A percentile compares a stretch with the other conserved stretches of the same genome.
These are phyloP conservation scores for Ceratocystis cacaofunesta DNA, from an alignment of 2,329 filamentous ascomycete species.

Conservation along the genomic window DNA sequence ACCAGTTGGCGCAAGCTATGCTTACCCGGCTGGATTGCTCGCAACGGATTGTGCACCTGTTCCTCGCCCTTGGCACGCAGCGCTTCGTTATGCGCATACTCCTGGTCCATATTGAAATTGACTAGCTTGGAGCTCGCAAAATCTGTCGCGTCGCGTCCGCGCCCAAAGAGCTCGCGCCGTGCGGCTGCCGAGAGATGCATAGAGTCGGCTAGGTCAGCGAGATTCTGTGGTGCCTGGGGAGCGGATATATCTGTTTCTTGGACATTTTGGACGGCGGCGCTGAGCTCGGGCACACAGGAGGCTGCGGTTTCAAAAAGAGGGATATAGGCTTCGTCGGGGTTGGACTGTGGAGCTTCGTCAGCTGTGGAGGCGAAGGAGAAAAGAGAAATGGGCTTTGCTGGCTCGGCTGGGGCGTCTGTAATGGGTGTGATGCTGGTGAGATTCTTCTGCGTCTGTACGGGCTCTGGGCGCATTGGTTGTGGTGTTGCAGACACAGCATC, in stretches of 20 bases:
- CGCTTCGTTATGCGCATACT: slow-evolving; percentile 75
- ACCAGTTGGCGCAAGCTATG: slow-evolving; percentile 81
- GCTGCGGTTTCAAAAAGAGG: slow-evolving; percentile 33
- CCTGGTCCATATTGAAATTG: slow-evolving; percentile 76
- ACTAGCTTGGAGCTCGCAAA: slow-evolving; percentile 50
- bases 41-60: slow-evolving; percentile 61
- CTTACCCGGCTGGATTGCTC: slow-evolving; percentile 66
- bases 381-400: slow-evolving; percentile 41
- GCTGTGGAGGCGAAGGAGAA: slow-evolving; percentile 46
- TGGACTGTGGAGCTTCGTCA: slow-evolving; percentile 18
- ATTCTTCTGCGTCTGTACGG: not conserved
- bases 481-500: not conserved
- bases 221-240: slow-evolving; percentile 18
- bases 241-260: slow-evolving; percentile 22
- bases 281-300: slow-evolving; percentile 23
- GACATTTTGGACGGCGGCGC: slow-evolving; percentile 17
- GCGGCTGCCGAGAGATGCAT: slow-evolving; percentile 66
- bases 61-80: slow-evolving; percentile 55
- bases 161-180: slow-evolving; percentile 73
- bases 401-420: not conserved
- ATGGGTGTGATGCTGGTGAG: not conserved
- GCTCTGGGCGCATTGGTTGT: not conserved
- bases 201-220: slow-evolving; percentile 48
- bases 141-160: slow-evolving; percentile 32
- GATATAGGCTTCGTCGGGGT: slow-evolving; percentile 29